Percentiles rank a stretch among this genome's conserved stretches.
Evolutionary conservation across 306 rosid species (phyloP).

Genomic region (Carpinus viminea): DNA sequence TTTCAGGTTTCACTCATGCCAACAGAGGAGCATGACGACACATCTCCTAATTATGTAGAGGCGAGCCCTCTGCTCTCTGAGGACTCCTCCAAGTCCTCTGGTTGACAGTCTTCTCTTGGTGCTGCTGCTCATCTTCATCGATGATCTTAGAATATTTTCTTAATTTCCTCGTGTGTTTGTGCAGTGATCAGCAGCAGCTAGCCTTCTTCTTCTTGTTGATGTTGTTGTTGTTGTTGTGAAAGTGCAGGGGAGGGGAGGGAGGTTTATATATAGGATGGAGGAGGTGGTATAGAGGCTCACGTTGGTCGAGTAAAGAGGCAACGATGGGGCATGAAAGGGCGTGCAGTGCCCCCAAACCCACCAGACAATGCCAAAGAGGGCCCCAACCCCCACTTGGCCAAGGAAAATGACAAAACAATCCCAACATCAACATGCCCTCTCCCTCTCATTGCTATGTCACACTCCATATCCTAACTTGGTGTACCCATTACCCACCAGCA

Average conservation of each 20-base stretch:
- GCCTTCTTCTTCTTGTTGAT: too few species aligned
- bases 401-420: slow-evolving; percentile 28
- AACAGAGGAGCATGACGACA: slow-evolving; percentile 97
- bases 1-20: slow-evolving; percentile 65
- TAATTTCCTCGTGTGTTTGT: too few species aligned
- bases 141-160: too few species aligned
- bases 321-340: slow-evolving; percentile 77
- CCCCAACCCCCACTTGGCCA: slow-evolving; percentile 57
- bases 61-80: slow-evolving; percentile 83
- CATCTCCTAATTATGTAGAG: slow-evolving; percentile 91
- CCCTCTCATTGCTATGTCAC: slow-evolving; percentile 36
- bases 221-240: slow-evolving; percentile 16
- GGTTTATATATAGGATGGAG: slow-evolving; percentile 45
- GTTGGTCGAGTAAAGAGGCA: slow-evolving; percentile 54
- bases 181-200: too few species aligned
- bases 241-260: slow-evolving; percentile 1
- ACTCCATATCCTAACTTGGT: slow-evolving; percentile 32
- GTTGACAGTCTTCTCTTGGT: slow-evolving; percentile 79
- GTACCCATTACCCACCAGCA: slow-evolving; percentile 57
- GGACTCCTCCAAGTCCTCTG: slow-evolving; percentile 83
- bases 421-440: slow-evolving; percentile 18
- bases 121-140: slow-evolving; percentile 63
- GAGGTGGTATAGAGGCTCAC: slow-evolving; percentile 44
- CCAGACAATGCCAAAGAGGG: slow-evolving; percentile 58
- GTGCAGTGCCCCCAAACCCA: slow-evolving; percentile 75